Conservation (phyloP, 495 filamentous ascomycete species). For the Hyaloscypha variabilis region DNA sequence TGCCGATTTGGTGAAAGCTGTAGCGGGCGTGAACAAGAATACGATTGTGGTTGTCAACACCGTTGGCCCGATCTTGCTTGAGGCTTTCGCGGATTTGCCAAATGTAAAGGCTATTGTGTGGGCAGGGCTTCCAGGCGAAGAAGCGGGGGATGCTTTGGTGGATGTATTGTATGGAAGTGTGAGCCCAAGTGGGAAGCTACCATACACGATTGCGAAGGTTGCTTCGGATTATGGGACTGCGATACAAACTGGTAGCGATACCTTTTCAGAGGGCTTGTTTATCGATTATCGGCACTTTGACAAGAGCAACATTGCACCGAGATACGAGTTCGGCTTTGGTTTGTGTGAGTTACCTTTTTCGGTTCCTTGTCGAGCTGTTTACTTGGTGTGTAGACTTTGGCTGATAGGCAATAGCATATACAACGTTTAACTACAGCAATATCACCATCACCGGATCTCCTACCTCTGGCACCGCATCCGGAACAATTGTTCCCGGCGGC, state of each 20-base stretch:
- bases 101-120: slow-evolving; percentile 65
- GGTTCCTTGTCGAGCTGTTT: too few species aligned
- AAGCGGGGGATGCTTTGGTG: slow-evolving; percentile 56
- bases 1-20: slow-evolving; percentile 59
- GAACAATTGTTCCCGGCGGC: slow-evolving; percentile 49
- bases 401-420: slow-evolving; percentile 41
- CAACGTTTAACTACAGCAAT: slow-evolving; percentile 55
- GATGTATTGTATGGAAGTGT: slow-evolving; percentile 61
- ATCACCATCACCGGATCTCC: slow-evolving; percentile 49
- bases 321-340: neutral
- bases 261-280: slow-evolving; percentile 62
- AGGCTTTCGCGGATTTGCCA: slow-evolving; percentile 57
- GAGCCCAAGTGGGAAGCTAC: slow-evolving; percentile 64
- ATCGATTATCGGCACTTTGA: slow-evolving; percentile 73
- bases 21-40: slow-evolving; percentile 57
- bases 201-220: slow-evolving; percentile 69
- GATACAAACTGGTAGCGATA: slow-evolving; percentile 34
- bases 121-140: slow-evolving; percentile 61
- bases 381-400: neutral
- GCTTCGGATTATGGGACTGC: slow-evolving; percentile 54
- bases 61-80: slow-evolving; percentile 66
- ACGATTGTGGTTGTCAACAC: slow-evolving; percentile 66
- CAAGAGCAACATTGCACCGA: slow-evolving; percentile 52
- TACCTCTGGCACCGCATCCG: slow-evolving; percentile 37
- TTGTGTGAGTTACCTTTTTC: neutral